Conservation (phyloP, 2,329 filamentous ascomycete species). For the Epichloe typhina region DNA sequence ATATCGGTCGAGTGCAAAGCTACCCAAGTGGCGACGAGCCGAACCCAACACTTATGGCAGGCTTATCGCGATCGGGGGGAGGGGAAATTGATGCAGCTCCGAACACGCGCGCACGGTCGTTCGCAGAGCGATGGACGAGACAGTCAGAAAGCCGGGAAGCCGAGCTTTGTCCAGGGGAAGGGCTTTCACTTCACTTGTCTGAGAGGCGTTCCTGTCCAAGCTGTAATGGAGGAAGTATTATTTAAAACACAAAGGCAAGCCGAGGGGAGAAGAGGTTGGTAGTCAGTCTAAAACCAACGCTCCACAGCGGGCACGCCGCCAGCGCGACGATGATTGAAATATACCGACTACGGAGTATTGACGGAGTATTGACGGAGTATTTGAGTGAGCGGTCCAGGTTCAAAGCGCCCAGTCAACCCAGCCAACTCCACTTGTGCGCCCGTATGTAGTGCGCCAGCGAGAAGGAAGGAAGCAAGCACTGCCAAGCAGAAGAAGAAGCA, state of each 20-base stretch:
- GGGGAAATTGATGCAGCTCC: background rate
- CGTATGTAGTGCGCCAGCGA: no score
- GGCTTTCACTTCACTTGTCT: no score
- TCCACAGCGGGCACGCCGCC: background rate
- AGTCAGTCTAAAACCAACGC: background rate
- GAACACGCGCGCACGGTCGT: background rate
- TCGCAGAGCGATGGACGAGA: background rate
- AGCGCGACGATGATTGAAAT: background rate
- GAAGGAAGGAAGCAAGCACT: no score
- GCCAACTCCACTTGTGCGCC: no score
- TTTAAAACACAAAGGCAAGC: background rate
- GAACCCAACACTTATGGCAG: background rate
- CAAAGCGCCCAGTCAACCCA: no score
- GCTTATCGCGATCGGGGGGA: background rate
- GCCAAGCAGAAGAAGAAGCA: no score
- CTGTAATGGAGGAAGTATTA: no score
- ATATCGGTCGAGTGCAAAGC: background rate
- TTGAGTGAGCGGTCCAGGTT: no score
- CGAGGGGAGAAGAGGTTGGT: background rate
- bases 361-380: no score
- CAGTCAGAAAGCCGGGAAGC: background rate
- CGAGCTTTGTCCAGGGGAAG: background rate
- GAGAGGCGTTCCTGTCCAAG: no score
- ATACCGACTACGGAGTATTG: background rate
- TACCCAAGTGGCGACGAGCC: background rate